Conservation (phyloP, 768 basidiomycete species). For the Tulasnella sp. region DNA sequence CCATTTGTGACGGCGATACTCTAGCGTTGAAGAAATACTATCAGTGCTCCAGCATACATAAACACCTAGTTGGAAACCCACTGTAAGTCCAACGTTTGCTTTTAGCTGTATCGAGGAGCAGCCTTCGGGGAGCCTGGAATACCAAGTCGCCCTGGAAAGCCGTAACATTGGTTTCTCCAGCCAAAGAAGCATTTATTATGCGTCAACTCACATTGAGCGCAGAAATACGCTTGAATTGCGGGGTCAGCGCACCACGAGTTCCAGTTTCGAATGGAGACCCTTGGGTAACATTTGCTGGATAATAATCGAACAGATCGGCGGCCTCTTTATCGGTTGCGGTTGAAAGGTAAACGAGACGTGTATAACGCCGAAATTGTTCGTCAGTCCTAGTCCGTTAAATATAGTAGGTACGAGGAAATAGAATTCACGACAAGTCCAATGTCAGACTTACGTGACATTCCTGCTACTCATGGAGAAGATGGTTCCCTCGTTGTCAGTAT, state of each 20-base stretch:
- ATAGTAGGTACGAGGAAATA: not conserved
- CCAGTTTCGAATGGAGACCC: not conserved
- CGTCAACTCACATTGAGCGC: not conserved
- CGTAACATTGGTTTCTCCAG: not conserved
- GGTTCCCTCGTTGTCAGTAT: constrained; percentile 5
- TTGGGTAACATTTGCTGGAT: not conserved
- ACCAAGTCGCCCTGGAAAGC: not conserved
- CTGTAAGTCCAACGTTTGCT: not conserved
- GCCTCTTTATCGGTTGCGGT: not conserved
- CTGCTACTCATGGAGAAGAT: not conserved
- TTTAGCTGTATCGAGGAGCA: not conserved
- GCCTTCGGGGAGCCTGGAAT: not conserved
- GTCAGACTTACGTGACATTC: not conserved
- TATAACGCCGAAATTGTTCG: not conserved
- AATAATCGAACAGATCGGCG: not conserved
- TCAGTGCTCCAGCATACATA: not conserved
- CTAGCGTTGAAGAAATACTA: not conserved
- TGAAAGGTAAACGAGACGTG: not conserved
- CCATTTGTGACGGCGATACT: not conserved
- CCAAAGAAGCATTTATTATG: not conserved
- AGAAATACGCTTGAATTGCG: not conserved
- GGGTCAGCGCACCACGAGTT: not conserved
- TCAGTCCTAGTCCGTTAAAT: not conserved
- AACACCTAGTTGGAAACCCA: not conserved
- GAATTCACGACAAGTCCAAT: not conserved